Conservation (phyloP, 2,329 filamentous ascomycete species). For the Cadophora sp. region DNA sequence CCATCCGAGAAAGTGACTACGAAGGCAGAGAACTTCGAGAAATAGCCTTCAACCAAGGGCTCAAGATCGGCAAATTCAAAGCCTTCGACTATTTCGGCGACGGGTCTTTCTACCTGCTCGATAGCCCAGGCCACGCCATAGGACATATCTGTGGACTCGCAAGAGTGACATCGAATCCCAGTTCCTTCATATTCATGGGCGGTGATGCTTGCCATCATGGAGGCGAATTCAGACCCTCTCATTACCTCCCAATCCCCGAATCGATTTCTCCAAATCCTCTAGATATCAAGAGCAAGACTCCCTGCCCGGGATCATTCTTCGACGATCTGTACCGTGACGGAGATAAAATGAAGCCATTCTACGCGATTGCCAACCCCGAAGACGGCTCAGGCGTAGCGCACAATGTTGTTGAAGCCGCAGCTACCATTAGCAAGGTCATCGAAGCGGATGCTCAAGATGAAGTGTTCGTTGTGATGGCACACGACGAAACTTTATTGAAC, state of each 20-base stretch:
- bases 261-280: slow-evolving; percentile 51
- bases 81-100: slow-evolving; percentile 62
- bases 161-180: slow-evolving; percentile 44
- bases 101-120: slow-evolving; percentile 60
- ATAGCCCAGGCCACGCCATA: slow-evolving; percentile 58
- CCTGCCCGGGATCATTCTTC: slow-evolving; percentile 52
- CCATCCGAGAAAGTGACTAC: slow-evolving; percentile 51
- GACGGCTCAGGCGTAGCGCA: slow-evolving; percentile 30
- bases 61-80: slow-evolving; percentile 54
- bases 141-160: slow-evolving; percentile 53
- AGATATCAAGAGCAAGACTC: slow-evolving; percentile 32
- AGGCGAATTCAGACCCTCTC: slow-evolving; percentile 53
- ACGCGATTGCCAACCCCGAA: slow-evolving; percentile 37
- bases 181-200: slow-evolving; percentile 57
- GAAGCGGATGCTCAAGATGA: slow-evolving; percentile 54
- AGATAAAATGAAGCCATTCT: slow-evolving; percentile 44
- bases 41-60: slow-evolving; percentile 45
- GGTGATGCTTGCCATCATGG: slow-evolving; percentile 56
- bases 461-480: slow-evolving; percentile 55
- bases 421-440: slow-evolving; percentile 53
- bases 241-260: slow-evolving; percentile 49
- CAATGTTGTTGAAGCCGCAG: slow-evolving; percentile 45
- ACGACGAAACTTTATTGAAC: slow-evolving; percentile 52
- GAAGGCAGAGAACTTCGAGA: slow-evolving; percentile 46
- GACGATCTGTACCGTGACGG: slow-evolving; percentile 48